These are phyloP conservation scores for Paxillus involutus DNA, from an alignment of 768 basidiomycete genomes.

Conservation along the genomic window DNA sequence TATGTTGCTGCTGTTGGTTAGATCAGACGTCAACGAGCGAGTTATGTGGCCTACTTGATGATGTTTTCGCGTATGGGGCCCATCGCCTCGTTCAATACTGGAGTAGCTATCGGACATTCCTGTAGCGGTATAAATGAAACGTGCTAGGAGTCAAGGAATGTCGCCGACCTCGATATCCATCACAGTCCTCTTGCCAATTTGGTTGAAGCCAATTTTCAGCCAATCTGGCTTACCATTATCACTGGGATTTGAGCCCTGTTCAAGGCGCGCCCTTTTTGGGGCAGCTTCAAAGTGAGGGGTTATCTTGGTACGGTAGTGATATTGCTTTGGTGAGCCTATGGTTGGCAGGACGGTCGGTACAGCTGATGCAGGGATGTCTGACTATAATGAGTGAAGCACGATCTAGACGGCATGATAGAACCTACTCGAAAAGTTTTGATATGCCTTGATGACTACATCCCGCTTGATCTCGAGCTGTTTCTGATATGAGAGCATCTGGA, in stretches of 20 bases:
- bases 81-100: constrained; percentile 71
- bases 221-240: constrained; percentile 53
- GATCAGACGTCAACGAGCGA: neutral
- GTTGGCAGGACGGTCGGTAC: constrained; percentile 73
- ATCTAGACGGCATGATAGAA: neutral
- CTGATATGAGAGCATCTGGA: constrained; percentile 83
- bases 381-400: constrained; percentile 27
- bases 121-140: constrained; percentile 24
- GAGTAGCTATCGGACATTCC: constrained; percentile 92
- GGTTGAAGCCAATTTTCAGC: constrained; percentile 89
- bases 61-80: constrained; percentile 62
- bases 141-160: neutral
- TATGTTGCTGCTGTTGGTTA: constrained; percentile 59
- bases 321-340: constrained; percentile 85
- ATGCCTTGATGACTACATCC: constrained; percentile 83
- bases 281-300: constrained; percentile 94
- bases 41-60: constrained; percentile 49
- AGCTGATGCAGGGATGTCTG: constrained; percentile 49
- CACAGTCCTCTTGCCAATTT: constrained; percentile 66
- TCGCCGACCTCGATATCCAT: constrained; percentile 85
- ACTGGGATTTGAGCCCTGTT: neutral
- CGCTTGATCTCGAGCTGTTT: constrained; percentile 85
- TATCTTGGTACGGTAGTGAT: constrained; percentile 93
- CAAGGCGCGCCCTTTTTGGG: constrained; percentile 39
- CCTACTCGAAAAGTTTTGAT: constrained; percentile 62